Conservation (phyloP, 371 early-diverging fungal genomes). For the Mortierella sp. region DNA sequence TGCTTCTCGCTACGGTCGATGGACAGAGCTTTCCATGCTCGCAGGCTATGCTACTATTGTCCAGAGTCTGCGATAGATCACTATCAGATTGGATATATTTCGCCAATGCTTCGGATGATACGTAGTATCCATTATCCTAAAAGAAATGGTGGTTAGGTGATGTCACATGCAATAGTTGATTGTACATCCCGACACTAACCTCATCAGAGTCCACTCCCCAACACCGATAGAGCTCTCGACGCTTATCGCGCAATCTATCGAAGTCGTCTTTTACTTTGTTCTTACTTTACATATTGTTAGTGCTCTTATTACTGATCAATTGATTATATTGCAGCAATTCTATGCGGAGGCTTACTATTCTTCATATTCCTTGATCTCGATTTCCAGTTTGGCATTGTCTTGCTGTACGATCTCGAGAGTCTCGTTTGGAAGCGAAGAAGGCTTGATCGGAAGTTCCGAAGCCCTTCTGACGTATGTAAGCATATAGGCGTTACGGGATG, state of each 20-base stretch:
- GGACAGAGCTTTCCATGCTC: conserved; percentile 52
- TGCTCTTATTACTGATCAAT: neutral
- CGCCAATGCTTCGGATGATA: conserved; percentile 11
- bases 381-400: conserved; percentile 26
- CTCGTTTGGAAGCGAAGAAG: conserved; percentile 16
- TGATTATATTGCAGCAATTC: neutral
- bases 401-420: conserved; percentile 21
- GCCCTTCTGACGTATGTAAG: conserved; percentile 40
- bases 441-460: neutral
- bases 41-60: conserved; percentile 33
- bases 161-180: neutral
- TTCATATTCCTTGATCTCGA: conserved; percentile 16
- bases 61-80: conserved; percentile 8
- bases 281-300: conserved; percentile 10
- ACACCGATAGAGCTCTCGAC: conserved; percentile 21
- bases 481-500: conserved; percentile 59
- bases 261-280: conserved; percentile 21
- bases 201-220: conserved; percentile 46
- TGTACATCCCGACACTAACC: conserved; percentile 13
- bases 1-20: conserved; percentile 22
- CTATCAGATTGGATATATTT: conserved; percentile 10
- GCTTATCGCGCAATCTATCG: conserved; percentile 17
- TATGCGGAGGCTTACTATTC: conserved; percentile 13
- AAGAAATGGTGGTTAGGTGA: neutral
- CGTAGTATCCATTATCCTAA: conserved; percentile 31